These are phyloP conservation scores for Botryotinia calthae DNA, from an alignment of 2,329 filamentous ascomycete genomes.

Conservation along the genomic window DNA sequence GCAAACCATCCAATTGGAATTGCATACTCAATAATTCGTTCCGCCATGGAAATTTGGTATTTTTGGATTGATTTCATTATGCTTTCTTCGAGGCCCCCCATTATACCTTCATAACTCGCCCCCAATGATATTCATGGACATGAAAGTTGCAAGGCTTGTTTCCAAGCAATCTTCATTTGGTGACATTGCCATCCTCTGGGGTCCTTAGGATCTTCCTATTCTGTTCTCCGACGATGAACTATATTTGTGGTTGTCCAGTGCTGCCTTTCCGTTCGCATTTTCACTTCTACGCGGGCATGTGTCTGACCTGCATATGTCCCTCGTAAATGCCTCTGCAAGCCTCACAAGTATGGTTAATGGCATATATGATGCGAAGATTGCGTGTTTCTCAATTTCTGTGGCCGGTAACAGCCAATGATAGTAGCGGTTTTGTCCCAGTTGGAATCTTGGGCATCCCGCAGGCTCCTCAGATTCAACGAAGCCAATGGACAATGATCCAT, in stretches of 20 bases:
- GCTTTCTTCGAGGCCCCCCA: neutral
- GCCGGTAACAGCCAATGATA: neutral
- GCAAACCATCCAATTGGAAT: constrained; percentile 10
- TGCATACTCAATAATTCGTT: neutral
- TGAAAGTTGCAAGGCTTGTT: neutral
- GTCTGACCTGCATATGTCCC: constrained; percentile 19
- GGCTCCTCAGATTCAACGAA: neutral
- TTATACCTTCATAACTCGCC: constrained; percentile 6
- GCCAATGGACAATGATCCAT: neutral
- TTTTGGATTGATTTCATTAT: neutral
- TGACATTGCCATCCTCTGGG: constrained; percentile 8
- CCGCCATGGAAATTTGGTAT: neutral
- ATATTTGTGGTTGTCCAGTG: constrained; percentile 6
- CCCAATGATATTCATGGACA: constrained; percentile 14
- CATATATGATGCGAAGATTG: constrained; percentile 16
- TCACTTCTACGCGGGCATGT: constrained; percentile 9
- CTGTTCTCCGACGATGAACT: constrained; percentile 4
- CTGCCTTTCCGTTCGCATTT: constrained; percentile 4
- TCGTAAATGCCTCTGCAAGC: constrained; percentile 10
- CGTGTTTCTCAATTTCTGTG: constrained; percentile 20
- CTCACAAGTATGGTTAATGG: neutral
- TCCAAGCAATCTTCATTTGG: neutral
- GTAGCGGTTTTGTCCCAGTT: neutral
- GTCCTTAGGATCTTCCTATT: constrained; percentile 17
- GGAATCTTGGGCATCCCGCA: neutral